phyloP scores from a whole-genome alignment of 2,329 filamentous ascomycete species.

The Hypoxylon sp. region DNA sequence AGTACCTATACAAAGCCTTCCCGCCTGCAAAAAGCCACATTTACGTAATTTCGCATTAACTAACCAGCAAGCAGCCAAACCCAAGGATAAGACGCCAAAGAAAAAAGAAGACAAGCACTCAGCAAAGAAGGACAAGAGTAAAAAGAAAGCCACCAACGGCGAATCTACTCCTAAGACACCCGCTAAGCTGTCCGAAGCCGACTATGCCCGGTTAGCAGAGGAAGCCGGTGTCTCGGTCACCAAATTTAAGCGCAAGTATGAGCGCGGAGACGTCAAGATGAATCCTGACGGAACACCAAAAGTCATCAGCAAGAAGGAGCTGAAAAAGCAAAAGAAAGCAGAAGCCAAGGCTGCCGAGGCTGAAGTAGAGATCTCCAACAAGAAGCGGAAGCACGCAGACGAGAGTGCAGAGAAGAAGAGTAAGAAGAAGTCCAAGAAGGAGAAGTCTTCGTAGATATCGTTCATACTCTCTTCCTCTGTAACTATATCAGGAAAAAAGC shows the following conservation, averaged over 20 bases:
- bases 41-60: slow-evolving; percentile 48
- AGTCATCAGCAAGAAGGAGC: slow-evolving; percentile 80
- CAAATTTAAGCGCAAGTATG: slow-evolving; percentile 85
- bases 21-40: slow-evolving; percentile 17
- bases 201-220: slow-evolving; percentile 73
- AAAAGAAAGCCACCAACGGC: slow-evolving; percentile 44
- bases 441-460: slow-evolving; percentile 67
- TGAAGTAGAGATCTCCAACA: slow-evolving; percentile 65
- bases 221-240: slow-evolving; percentile 78
- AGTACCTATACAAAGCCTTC: slow-evolving; percentile 31
- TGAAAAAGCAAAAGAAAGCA: slow-evolving; percentile 79
- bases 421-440: slow-evolving; percentile 77
- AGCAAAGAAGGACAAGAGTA: slow-evolving; percentile 58
- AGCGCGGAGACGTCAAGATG: slow-evolving; percentile 80
- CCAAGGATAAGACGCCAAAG: slow-evolving; percentile 54
- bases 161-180: slow-evolving; percentile 53
- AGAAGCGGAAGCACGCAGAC: slow-evolving; percentile 81
- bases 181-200: slow-evolving; percentile 67
- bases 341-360: slow-evolving; percentile 68
- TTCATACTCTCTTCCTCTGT: slow-evolving; percentile 48
- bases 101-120: slow-evolving; percentile 59
- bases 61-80: slow-evolving; percentile 50
- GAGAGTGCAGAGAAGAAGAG: slow-evolving; percentile 71
- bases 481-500: slow-evolving; percentile 51
- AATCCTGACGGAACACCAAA: slow-evolving; percentile 75